Base-by-base conservation (phyloP, 768 basidiomycete species). In the Russula sp. region DNA sequence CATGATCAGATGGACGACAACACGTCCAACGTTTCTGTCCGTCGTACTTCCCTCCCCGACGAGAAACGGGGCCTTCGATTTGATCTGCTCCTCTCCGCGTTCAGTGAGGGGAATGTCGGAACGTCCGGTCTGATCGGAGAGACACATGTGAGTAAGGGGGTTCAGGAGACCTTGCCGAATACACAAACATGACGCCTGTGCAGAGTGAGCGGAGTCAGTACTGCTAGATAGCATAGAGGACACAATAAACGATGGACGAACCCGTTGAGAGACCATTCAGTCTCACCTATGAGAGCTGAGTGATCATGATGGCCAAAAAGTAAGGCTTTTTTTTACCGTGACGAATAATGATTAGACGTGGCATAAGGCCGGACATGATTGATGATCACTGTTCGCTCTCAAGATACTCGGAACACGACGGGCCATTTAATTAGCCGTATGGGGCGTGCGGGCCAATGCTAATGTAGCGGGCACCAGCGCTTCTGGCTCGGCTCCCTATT, bases 251-350 rank as follows among this genome's bases (percentile, higher is more conserved):
- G 73, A 56, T 35, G 20, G 32, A 74, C 83, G 73, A 61, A 87
- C 84, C 93, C 94, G 68, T 89, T 94, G 49, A 88, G 70, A 18
- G 91, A 91, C 94, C 94, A 98, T 73, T 95, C 94, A 1, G 95
- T 98, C 77, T 97, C 89, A 37, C 93, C 90, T 92, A 51, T 20
- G 32, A 40, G 22, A 54, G 55, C 2, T 18, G n/a, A 18, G 6
- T 31, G 32, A 39, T 59, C 2, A 55, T 11, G 35, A 39, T 48
- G 37, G 14, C 3, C 6, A 37, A 1, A 18, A n/a, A 11, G 3
- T 4, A n/a, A 11, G 16, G 22, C 37, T 1, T 11, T 14, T 22
- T 53, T 62, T 32, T 53, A 78, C 81, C 83, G 66, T 84, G 83
- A 51, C 83, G 78, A 66, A 84, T 75, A 47, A 84, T 70, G 66